phyloP scores from a whole-genome alignment of 768 basidiomycete species.

The Russula dissimulans region DNA sequence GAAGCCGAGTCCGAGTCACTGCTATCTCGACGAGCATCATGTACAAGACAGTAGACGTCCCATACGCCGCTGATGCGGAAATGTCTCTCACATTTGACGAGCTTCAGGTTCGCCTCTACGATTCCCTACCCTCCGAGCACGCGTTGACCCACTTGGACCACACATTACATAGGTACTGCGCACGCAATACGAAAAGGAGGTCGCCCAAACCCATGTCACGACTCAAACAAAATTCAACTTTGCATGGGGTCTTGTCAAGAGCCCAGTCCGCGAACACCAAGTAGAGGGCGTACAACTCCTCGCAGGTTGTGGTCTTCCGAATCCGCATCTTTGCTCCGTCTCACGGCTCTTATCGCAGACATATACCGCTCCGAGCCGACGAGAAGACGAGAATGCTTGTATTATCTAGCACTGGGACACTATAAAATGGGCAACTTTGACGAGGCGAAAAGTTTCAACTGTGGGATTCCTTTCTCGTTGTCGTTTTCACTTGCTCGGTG shows the following conservation, averaged over 20 bases:
- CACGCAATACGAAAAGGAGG: slow-evolving; percentile 83
- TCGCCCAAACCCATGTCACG: slow-evolving; percentile 73
- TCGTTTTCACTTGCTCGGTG: neutral
- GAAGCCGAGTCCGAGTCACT: neutral
- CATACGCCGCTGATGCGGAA: slow-evolving; percentile 93
- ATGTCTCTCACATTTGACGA: slow-evolving; percentile 84
- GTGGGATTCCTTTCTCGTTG: slow-evolving; percentile 36
- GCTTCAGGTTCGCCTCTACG: slow-evolving; percentile 51
- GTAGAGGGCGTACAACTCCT: slow-evolving; percentile 86
- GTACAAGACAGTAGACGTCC: slow-evolving; percentile 69
- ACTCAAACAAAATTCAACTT: slow-evolving; percentile 97
- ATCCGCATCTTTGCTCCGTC: neutral
- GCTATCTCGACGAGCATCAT: neutral
- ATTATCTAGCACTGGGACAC: slow-evolving; percentile 92
- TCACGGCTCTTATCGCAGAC: slow-evolving; percentile 38
- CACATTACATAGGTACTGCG: slow-evolving; percentile 58
- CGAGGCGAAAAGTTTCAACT: slow-evolving; percentile 87
- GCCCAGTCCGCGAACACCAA: slow-evolving; percentile 73
- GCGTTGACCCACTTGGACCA: neutral
- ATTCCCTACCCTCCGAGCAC: neutral
- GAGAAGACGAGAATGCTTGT: slow-evolving; percentile 88
- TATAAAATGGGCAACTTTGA: slow-evolving; percentile 96
- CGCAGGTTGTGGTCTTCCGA: slow-evolving; percentile 50
- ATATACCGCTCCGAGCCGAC: slow-evolving; percentile 84
- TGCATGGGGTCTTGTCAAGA: slow-evolving; percentile 95